A percentile compares a stretch with the other conserved stretches of the same genome.
These are phyloP conservation scores for Phanerochaete carnosa DNA, from an alignment of 768 basidiomycete species.

Conservation along the genomic window DNA sequence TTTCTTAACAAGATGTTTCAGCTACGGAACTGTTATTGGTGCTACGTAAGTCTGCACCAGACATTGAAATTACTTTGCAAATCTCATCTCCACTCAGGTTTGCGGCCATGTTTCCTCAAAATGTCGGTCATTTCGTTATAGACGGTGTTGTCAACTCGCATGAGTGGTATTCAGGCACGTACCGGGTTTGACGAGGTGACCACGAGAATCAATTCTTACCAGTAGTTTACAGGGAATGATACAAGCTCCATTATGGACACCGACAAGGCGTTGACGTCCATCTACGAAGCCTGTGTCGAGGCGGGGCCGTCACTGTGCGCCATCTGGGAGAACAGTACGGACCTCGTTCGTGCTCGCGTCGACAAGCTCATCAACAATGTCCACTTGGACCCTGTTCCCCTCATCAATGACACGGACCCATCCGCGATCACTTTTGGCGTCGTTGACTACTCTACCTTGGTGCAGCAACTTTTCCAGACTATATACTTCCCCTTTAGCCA, in stretches of 20 bases:
- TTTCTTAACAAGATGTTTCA: not conserved
- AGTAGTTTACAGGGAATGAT: not conserved
- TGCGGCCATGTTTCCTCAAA: slow-evolving; percentile 28
- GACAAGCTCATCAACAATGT: not conserved
- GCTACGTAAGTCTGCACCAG: slow-evolving; percentile 5
- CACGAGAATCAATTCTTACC: not conserved
- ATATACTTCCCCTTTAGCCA: not conserved
- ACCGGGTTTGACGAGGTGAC: not conserved
- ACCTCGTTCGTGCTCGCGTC: slow-evolving; percentile 16
- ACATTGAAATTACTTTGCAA: not conserved
- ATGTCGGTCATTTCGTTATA: slow-evolving; percentile 26
- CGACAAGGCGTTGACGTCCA: slow-evolving; percentile 14
- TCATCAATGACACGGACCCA: not conserved
- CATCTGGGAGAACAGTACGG: slow-evolving; percentile 18
- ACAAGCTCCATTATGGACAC: slow-evolving; percentile 10
- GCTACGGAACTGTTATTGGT: slow-evolving; percentile 19
- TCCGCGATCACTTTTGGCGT: not conserved
- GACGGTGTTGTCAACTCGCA: slow-evolving; percentile 24
- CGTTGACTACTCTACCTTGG: not conserved
- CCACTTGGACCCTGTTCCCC: not conserved
- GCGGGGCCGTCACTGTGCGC: slow-evolving; percentile 22
- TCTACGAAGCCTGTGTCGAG: slow-evolving; percentile 15
- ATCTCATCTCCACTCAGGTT: slow-evolving; percentile 21
- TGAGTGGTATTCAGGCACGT: slow-evolving; percentile 13
- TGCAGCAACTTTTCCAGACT: not conserved